These are phyloP conservation scores for Paragyromitra xinjiangensis DNA, from an alignment of 495 filamentous ascomycete species.

Conservation along the genomic window DNA sequence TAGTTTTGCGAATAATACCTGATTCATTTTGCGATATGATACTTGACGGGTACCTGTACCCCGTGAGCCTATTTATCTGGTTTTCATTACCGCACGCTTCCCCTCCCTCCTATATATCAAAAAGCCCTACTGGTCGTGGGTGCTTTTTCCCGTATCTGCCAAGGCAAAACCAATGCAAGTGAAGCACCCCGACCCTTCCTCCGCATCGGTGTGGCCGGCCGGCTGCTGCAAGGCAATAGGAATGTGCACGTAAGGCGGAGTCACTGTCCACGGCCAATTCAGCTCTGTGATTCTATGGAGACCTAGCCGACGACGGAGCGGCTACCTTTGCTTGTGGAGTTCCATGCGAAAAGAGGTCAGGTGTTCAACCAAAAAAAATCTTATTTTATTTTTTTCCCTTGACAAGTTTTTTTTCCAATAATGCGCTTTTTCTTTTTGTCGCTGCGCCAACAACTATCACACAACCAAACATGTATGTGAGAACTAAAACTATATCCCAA, in stretches of 20 bases:
- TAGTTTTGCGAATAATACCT: slow-evolving; percentile 42
- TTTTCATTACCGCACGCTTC: slow-evolving; percentile 29
- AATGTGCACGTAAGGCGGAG: slow-evolving; percentile 51
- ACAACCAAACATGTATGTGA: slow-evolving; percentile 27
- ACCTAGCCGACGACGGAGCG: slow-evolving; percentile 36
- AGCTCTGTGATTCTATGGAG: slow-evolving; percentile 30
- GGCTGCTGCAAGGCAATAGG: slow-evolving; percentile 45
- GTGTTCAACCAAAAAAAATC: slow-evolving; percentile 31
- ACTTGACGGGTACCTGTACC: slow-evolving; percentile 44
- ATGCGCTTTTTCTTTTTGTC: slow-evolving; percentile 32
- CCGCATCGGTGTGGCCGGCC: slow-evolving; percentile 30
- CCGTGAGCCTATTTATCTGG: slow-evolving; percentile 51
- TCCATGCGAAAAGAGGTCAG: slow-evolving; percentile 39
- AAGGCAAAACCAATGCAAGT: slow-evolving; percentile 43
- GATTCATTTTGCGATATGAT: slow-evolving; percentile 47
- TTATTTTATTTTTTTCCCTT: slow-evolving; percentile 28
- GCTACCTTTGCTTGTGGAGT: slow-evolving; percentile 48
- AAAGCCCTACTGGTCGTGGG: slow-evolving; percentile 40
- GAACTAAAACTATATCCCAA: slow-evolving; percentile 40
- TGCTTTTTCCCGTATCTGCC: slow-evolving; percentile 48
- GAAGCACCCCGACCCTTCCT: slow-evolving; percentile 24
- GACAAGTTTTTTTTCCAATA: slow-evolving; percentile 29
- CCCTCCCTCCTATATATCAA: slow-evolving; percentile 35
- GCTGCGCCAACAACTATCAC: slow-evolving; percentile 23
- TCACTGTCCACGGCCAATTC: slow-evolving; percentile 41